Evolutionary conservation across 768 basidiomycete species (phyloP).

Genomic region (Naganishia randhawae): DNA sequence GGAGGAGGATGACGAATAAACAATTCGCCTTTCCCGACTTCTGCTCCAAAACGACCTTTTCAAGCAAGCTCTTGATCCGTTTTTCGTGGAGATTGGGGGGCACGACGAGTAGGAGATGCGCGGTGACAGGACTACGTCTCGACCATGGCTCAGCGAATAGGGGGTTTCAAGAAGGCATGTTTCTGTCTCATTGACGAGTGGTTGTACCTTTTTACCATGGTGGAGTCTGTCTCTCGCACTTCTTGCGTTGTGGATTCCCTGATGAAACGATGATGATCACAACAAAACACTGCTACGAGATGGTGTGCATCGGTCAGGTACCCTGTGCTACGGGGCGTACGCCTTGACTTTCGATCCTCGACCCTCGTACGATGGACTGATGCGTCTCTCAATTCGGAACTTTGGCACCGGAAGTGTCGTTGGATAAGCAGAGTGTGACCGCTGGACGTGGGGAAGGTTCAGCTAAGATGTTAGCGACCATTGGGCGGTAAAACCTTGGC

Average conservation of each 20-base stretch:
- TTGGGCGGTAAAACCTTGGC: too few species aligned
- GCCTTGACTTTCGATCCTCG: background rate
- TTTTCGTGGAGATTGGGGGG: constrained; percentile 5
- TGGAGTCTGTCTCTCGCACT: constrained; percentile 10
- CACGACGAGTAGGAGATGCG: background rate
- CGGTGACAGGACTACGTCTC: background rate
- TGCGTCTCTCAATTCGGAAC: background rate
- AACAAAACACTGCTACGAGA: constrained; percentile 13
- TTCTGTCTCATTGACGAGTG: constrained; percentile 18
- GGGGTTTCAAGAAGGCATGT: background rate
- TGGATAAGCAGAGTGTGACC: too few species aligned
- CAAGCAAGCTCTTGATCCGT: background rate
- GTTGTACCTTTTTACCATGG: constrained; percentile 17
- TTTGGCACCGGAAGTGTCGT: background rate
- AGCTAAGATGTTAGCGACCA: too few species aligned
- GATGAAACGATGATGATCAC: constrained; percentile 25
- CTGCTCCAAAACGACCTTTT: background rate
- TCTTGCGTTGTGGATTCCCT: constrained; percentile 1
- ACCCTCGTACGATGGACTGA: too few species aligned
- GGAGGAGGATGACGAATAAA: constrained; percentile 71
- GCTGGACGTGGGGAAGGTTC: too few species aligned
- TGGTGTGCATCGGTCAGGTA: background rate
- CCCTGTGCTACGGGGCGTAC: background rate
- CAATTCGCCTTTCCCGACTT: background rate
- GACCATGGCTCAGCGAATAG: constrained; percentile 5